These are phyloP conservation scores for Metschnikowia noctiluminum DNA, from an alignment of 805 yeast species.

Conservation along the genomic window DNA sequence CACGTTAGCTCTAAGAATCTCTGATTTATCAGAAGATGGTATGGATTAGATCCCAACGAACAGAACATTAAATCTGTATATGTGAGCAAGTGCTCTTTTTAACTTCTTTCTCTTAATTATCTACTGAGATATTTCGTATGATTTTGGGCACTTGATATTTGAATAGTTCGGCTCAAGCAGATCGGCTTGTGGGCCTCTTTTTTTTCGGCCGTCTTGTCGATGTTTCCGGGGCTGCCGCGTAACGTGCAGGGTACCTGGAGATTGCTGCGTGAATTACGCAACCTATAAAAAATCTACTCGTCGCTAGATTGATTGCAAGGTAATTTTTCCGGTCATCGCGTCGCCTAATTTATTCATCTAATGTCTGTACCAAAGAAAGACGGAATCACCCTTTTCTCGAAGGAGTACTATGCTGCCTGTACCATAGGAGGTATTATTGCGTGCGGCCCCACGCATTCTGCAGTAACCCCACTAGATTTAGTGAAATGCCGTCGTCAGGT, in stretches of 20 bases:
- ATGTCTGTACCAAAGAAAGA: constrained; percentile 17
- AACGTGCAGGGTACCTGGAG: constrained; percentile 6
- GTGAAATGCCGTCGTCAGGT: constrained; percentile 95
- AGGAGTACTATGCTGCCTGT: constrained; percentile 69
- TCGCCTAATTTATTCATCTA: not conserved
- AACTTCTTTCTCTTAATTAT: too few relatives aligned
- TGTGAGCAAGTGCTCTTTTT: too few relatives aligned
- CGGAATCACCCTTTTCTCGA: constrained; percentile 51
- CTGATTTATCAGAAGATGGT: too few relatives aligned
- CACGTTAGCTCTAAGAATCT: too few relatives aligned
- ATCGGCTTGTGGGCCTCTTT: constrained; percentile 1
- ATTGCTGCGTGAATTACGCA: constrained; percentile 5
- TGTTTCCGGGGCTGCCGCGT: constrained; percentile 3
- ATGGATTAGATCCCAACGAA: too few relatives aligned
- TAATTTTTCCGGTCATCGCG: too few relatives aligned
- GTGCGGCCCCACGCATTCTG: constrained; percentile 95
- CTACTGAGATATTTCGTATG: too few relatives aligned
- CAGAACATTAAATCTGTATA: too few relatives aligned
- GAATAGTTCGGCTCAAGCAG: not conserved
- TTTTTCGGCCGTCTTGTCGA: not conserved
- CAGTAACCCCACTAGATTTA: constrained; percentile 88
- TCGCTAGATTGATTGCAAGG: not conserved
- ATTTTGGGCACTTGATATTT: too few relatives aligned
- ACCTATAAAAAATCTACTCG: not conserved
- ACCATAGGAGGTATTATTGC: constrained; percentile 79